Base-by-base conservation (phyloP, 257 asterid species). In the Verbena officinalis region DNA sequence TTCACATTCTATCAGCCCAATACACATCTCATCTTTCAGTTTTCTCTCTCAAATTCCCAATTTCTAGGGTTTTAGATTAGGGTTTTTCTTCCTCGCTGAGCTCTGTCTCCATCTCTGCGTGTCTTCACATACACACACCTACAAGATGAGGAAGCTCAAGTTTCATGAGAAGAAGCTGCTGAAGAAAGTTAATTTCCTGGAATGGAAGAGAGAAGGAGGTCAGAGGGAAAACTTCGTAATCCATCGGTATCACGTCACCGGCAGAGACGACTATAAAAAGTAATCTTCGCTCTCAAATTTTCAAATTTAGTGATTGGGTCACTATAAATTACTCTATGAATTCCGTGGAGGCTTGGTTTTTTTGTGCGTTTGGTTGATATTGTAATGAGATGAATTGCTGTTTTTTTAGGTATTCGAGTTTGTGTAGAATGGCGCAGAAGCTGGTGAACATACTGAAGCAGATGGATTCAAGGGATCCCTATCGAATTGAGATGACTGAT, bases 231-330 rank as follows among this genome's bases (percentile, higher is more conserved):
- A 65, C 69, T 68, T 43, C 19, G 95, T 90, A 9, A 76, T 88
- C 81, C 96, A 80, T 14, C 96, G 95, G 11, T 94, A 94, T 74
- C 96, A 82, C 55, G 69, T 94, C 34, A 84, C 95, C 20, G 85
- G 83, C 60, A 79, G 96, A 80, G 97, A 90, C 78, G 98, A 90
- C 75, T 94, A 90, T 77, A 94, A 90, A 65, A 90, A 83, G 99
- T 90, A 75, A 24, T 0, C 15, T 38, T 51, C 27, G 7, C 16
- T 1, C 13, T 34, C 38, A 23, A 1, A 34, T 65, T 46, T 33
- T 14, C 16, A 7, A n/a, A 56, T 50, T 7, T 40, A 24, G 3
- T 54, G 19, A 5, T 33, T 55, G 36, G 43, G 5, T 45, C n/a
- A 20, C 15, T n/a, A n/a, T n/a, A 1, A 49, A 43, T 21, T 33